Base-by-base conservation (phyloP, 306 rosid genomes). In the Dicorynia guianensis region DNA sequence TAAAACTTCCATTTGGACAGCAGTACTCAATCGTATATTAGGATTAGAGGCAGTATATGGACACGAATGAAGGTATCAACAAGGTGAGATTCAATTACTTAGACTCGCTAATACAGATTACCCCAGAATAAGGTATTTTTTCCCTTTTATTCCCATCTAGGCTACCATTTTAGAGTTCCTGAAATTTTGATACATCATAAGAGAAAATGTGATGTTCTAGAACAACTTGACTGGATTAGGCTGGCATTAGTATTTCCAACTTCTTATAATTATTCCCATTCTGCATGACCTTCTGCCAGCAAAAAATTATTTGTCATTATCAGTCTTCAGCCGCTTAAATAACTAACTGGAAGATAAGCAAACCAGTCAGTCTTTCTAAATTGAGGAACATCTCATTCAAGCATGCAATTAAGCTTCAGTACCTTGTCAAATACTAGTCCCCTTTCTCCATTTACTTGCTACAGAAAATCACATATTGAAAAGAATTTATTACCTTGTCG, bases 401-500 rank as follows among this genome's bases (percentile, higher is more conserved):
- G 68, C 30, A 48, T 38, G 42, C 50, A 43, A 44, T 40, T 18
- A 63, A 15, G 14, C 8, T 5, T 65, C 54, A 30, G 38, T 11
- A 65, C 42, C 58, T 36, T 35, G 69, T 40, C 12, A 77, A 50
- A 54, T 68, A 50, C 13, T 17, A 63, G 53, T 18, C 68, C 33
- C 47, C 4, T 40, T 57, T 50, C 43, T n/a, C 47, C 12, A 64
- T 66, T 15, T 50, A 19, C 33, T 12, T 46, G 7, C n/a, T n/a
- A 50, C 47, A 34, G 33, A 58, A 53, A 60, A 59, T 42, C 59
- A 43, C 35, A 20, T 66, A 59, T 52, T 10, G 43, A 36, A 72
- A 47, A 42, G 25, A 62, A 75, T 59, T 19, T 30, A 72, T 71
- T 80, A 93, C 98, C 98, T 94, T 94, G 85, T 94, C 98, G 83